These are phyloP conservation scores for Orbilia quercus DNA, from an alignment of 2,329 filamentous ascomycete genomes.

Conservation along the genomic window DNA sequence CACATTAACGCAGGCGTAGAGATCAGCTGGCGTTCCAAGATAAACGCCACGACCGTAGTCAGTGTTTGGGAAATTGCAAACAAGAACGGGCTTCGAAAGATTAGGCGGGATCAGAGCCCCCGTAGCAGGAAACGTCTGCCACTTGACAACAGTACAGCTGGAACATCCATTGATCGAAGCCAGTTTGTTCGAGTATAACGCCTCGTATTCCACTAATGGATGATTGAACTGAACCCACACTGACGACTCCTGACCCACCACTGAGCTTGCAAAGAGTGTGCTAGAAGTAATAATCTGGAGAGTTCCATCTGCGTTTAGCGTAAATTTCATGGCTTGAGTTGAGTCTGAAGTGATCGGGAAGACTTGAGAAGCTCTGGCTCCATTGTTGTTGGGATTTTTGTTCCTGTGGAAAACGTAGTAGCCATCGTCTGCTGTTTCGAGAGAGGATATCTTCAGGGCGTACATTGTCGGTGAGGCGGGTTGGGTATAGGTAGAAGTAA, in stretches of 20 bases:
- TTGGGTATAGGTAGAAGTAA: background rate
- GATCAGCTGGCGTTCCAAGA: background rate
- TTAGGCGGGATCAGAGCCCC: background rate
- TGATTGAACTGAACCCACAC: slow-evolving; percentile 2
- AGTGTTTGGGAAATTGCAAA: background rate
- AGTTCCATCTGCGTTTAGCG: background rate
- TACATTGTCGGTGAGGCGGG: background rate
- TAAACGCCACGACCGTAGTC: slow-evolving; percentile 4
- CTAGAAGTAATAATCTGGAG: background rate
- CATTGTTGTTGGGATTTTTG: slow-evolving; percentile 3
- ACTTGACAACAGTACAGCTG: background rate
- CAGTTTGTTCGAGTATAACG: background rate
- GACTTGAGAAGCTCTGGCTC: background rate
- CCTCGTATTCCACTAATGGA: background rate
- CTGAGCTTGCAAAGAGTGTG: background rate
- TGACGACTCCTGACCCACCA: slow-evolving; percentile 3
- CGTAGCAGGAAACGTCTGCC: background rate
- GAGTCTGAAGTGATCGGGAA: background rate
- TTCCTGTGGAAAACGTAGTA: slow-evolving; percentile 4
- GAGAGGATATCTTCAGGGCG: background rate
- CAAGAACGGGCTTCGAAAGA: background rate
- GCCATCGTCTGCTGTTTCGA: background rate
- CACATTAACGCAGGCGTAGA: background rate
- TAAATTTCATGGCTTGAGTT: background rate
- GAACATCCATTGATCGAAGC: background rate